Evolutionary conservation across 192 early-diverging fungal genomes (phyloP), one percentile per base, ranked within the genome.

Genomic region (Coemansia sp.): DNA sequence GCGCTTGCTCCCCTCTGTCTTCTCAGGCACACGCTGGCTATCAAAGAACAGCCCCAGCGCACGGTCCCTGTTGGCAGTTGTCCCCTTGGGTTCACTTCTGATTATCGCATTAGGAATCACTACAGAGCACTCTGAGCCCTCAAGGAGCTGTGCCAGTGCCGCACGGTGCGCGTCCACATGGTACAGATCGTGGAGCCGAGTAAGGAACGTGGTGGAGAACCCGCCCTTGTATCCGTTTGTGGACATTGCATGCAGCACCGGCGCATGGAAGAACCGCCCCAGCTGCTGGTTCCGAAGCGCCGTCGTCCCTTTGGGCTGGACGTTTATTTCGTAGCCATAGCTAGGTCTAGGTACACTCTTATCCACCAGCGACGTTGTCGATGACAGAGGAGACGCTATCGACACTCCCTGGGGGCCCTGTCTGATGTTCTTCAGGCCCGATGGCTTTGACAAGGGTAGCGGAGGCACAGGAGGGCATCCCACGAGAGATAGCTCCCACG

Each of bases 141-240:
- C 39, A 3, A 75, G 28, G 15, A 31, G 51, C 51, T 37, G 28
- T 26, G 33, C 20, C 5, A 81, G 51, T 0, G 72, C 78, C 2
- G 16, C 5, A 2, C 40, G 31, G 29, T 68, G 62, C 31, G 72
- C 68, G 0, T 81, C 73, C 15, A 56, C 59, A 42, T 81, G 59
- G 52, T 72, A 75, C 35, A 75, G 55, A 3, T 72, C 78, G 45
- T 69, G 72, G 34, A 72, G 37, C 7, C 63, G 34, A 5, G 46
- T 28, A 21, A 81, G 46, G 45, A 81, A 81, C 0, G 72, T 63
- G 8, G 66, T 30, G 26, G 78, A 81, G 42, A 75, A 81, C 46
- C 73, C 59, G 23, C 58, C 46, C 29, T 62, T 31, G 43, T 63
- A 55, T 9, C 45, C 53, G 30, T 26, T 67, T 23, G 31, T 16